phyloP scores from a whole-genome alignment of 768 basidiomycete species.

The Phylloporus scabripes region DNA sequence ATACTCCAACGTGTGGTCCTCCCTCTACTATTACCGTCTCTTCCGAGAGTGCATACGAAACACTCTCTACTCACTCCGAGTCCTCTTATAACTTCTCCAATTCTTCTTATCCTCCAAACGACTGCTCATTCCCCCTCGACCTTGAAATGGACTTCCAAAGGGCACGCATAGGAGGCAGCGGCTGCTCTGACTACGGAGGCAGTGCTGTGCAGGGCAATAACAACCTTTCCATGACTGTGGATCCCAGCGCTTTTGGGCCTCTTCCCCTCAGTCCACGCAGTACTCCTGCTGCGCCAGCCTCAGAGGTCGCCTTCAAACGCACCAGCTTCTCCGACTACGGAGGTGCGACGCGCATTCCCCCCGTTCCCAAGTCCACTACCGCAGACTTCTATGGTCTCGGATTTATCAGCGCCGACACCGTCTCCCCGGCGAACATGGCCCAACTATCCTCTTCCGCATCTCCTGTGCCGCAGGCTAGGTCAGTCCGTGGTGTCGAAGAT shows the following conservation, averaged over 20 bases:
- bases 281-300: conserved; percentile 35
- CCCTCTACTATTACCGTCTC: conserved; percentile 76
- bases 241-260: conserved; percentile 54
- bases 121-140: conserved; percentile 58
- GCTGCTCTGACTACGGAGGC: conserved; percentile 49
- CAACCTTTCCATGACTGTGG: conserved; percentile 38
- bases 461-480: conserved; percentile 32
- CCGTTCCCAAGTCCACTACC: conserved; percentile 45
- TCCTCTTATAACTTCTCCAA: conserved; percentile 62
- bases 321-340: conserved; percentile 67
- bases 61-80: conserved; percentile 61
- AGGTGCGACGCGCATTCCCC: conserved; percentile 43
- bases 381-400: conserved; percentile 42
- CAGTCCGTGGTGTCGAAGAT: conserved; percentile 39
- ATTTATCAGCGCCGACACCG: conserved; percentile 33
- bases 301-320: conserved; percentile 34
- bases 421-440: conserved; percentile 53
- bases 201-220: conserved; percentile 34
- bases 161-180: conserved; percentile 47
- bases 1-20: conserved; percentile 61
- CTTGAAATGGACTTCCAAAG: conserved; percentile 70
- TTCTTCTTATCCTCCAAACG: conserved; percentile 44
- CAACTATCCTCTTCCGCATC: conserved; percentile 45
- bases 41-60: conserved; percentile 71
- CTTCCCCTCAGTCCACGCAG: conserved; percentile 55